Percentiles rank a stretch among this genome's conserved stretches.
Conservation (phyloP, 1,139 yeast genomes). For the Geotrichum restrictum region DNA sequence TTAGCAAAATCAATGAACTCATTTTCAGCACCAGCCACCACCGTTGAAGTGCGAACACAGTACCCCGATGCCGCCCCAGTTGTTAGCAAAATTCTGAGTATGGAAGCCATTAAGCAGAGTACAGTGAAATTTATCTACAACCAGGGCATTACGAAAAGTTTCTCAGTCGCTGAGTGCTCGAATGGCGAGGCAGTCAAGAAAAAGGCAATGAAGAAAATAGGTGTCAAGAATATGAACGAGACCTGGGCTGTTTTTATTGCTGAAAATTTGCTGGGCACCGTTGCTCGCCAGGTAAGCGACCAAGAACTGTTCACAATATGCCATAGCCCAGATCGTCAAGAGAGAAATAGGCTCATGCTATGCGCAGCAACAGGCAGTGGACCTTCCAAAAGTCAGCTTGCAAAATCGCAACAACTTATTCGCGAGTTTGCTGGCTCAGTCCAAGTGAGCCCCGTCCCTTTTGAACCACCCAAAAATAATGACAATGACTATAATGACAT, state of each 20-base stretch:
- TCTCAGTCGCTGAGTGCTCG: constrained; percentile 74
- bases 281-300: constrained; percentile 58
- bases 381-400: constrained; percentile 67
- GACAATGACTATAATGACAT: background rate
- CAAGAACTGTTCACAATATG: constrained; percentile 80
- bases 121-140: constrained; percentile 59
- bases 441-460: too few species aligned
- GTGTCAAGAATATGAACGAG: constrained; percentile 42
- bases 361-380: constrained; percentile 55
- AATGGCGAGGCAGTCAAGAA: constrained; percentile 76
- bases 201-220: constrained; percentile 58
- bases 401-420: constrained; percentile 50
- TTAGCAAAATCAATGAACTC: too few species aligned
- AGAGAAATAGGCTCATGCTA: constrained; percentile 68
- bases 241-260: constrained; percentile 49
- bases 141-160: constrained; percentile 63
- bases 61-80: too few species aligned
- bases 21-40: too few species aligned
- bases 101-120: constrained; percentile 40
- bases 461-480: background rate
- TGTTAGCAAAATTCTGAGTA: constrained; percentile 27
- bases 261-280: constrained; percentile 39
- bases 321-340: constrained; percentile 67
- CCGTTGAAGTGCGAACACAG: too few species aligned
- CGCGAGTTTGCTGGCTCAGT: constrained; percentile 20